Base-by-base conservation (phyloP, 2,329 filamentous ascomycete species). In the Fusarium sp. region DNA sequence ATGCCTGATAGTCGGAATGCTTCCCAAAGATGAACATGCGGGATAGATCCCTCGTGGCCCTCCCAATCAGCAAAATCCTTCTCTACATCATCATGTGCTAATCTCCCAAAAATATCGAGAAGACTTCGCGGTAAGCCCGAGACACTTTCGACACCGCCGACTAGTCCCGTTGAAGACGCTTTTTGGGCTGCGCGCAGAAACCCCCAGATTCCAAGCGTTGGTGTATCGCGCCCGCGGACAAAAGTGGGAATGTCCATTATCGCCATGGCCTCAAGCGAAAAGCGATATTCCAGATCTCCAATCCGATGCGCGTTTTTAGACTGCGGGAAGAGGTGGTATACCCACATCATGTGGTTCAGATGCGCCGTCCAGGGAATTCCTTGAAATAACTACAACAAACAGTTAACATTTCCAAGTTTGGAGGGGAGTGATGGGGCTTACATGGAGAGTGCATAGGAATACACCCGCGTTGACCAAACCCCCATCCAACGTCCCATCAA, bases 21-120 rank as follows among this genome's bases (percentile, higher is more conserved):
- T 24, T 80, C 79, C 79, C 79, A 80, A 7, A 80, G 70, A 39
- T 80, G 78, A 34, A 73, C 76, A 30, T 79, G 78, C 4, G 75
- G 74, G 28, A 78, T 62, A 38, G 77, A 67, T 1, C 79, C 79
- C 11, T 75, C 68, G 4, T 79, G 64, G 1, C 79, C 79, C 1
- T 76, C 75, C 79, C 79, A 80, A 1, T 45, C 45, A 17, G 62
- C 61, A 34, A 80, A 56, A 1, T 66, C 70, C 1, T 47, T 38
- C 39, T 80, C 79, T 5, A 71, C 61, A 14, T 66, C 60, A 8
- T 62, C 39, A 18, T 51, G 32, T 5, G 63, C 56, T 3, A 80
- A 66, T 11, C 66, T 58, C 5, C 71, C 75, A 26, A 80, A 68
- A 12, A 80, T 72, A 39, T 80, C 79, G 2, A 80, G 64, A 0